Conservation (phyloP, 2,329 filamentous ascomycete genomes). For the Pyrenophora teres region DNA sequence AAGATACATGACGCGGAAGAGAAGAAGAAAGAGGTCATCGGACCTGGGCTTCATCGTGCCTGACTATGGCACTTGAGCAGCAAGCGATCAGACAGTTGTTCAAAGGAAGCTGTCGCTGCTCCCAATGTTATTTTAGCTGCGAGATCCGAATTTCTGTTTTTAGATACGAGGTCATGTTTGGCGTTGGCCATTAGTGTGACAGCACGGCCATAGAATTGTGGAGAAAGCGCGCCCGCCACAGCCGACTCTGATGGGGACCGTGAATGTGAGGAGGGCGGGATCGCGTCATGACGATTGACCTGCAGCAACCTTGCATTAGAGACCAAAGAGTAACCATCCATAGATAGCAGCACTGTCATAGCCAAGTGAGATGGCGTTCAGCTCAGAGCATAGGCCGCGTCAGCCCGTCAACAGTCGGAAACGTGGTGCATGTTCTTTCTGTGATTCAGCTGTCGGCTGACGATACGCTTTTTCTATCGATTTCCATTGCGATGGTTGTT, state of each 20-base stretch:
- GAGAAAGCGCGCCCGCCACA: constrained; percentile 2
- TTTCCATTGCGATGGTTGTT: background rate
- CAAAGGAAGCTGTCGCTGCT: too few species aligned
- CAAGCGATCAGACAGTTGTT: background rate
- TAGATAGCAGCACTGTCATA: background rate
- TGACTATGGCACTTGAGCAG: background rate
- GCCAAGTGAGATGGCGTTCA: constrained; percentile 12
- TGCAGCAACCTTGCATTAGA: background rate
- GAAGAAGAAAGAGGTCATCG: constrained; percentile 17
- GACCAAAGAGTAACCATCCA: too few species aligned
- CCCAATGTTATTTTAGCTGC: background rate
- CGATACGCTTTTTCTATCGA: too few species aligned
- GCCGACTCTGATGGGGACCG: background rate
- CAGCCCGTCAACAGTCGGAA: constrained; percentile 2
- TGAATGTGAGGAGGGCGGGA: background rate
- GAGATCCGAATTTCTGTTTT: background rate
- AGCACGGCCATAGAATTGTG: constrained; percentile 8
- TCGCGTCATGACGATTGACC: background rate
- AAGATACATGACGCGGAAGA: constrained; percentile 20
- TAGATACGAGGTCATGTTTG: constrained; percentile 8
- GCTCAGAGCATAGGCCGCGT: constrained; percentile 7
- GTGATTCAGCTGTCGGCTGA: background rate
- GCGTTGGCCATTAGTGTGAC: constrained; percentile 4
- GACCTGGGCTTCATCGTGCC: constrained; percentile 8
- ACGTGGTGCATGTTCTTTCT: background rate